Percentiles rank a stretch among this genome's conserved stretches.
These are phyloP conservation scores for Magnolia officinalis DNA, from an alignment of 164 flowering plant species.

Conservation along the genomic window DNA sequence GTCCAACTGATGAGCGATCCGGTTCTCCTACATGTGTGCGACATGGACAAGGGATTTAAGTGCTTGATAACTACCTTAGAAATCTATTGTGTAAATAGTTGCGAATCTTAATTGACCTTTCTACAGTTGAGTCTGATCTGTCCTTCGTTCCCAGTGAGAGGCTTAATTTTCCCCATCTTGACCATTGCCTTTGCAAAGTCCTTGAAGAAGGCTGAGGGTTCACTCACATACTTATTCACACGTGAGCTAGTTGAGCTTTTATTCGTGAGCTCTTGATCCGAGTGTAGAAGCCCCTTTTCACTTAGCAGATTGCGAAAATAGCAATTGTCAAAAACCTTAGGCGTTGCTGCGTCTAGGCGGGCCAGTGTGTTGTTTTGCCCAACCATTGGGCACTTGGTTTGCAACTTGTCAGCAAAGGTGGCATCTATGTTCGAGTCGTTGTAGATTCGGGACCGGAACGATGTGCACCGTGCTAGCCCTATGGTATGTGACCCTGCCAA, in stretches of 20 bases:
- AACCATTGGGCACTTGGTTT: slow-evolving; percentile 21
- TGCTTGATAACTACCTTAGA: too few relatives aligned
- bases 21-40: too few relatives aligned
- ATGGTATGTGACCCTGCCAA: slow-evolving; percentile 37
- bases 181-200: slow-evolving; percentile 30
- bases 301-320: slow-evolving; percentile 25
- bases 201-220: slow-evolving; percentile 16
- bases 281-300: slow-evolving; percentile 29
- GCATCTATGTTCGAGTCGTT: slow-evolving; percentile 22
- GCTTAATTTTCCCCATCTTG: slow-evolving; percentile 32
- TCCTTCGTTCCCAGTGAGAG: slow-evolving; percentile 29
- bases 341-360: slow-evolving; percentile 20
- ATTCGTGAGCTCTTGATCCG: slow-evolving; percentile 32
- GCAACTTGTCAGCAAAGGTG: slow-evolving; percentile 20
- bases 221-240: slow-evolving; percentile 19
- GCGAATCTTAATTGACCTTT: slow-evolving; percentile 8
- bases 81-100: too few relatives aligned
- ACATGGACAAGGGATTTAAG: too few relatives aligned
- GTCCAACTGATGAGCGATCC: too few relatives aligned
- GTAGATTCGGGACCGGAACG: slow-evolving; percentile 27
- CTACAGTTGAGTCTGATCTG: slow-evolving; percentile 35
- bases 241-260: slow-evolving; percentile 15
- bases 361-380: slow-evolving; percentile 21
- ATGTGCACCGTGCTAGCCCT: slow-evolving; percentile 34
- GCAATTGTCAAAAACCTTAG: slow-evolving; percentile 23